Evolutionary conservation across 1,139 yeast genomes (phyloP).

Genomic region (Suhomyces taliae): DNA sequence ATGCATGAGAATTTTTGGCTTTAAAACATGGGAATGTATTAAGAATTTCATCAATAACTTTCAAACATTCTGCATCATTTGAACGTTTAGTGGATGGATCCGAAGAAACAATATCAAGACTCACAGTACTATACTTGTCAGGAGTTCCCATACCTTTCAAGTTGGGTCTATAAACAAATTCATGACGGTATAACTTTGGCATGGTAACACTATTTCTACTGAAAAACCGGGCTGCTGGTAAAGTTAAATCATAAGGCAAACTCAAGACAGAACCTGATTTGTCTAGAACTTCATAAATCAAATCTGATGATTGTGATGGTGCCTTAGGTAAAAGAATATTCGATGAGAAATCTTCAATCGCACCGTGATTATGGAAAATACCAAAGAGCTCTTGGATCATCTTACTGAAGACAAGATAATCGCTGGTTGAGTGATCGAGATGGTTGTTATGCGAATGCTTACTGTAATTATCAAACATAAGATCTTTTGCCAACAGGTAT

Average conservation of each 20-base stretch:
- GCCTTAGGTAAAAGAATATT: constrained; percentile 74
- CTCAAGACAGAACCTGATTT: constrained; percentile 84
- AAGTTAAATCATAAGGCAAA: constrained; percentile 81
- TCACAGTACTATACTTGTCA: constrained; percentile 73
- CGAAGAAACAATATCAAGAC: constrained; percentile 74
- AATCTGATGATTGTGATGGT: constrained; percentile 62
- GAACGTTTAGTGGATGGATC: constrained; percentile 44
- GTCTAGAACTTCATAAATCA: constrained; percentile 79
- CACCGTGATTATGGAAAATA: constrained; percentile 82
- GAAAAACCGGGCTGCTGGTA: constrained; percentile 83
- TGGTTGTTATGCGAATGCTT: constrained; percentile 24
- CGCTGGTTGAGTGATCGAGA: constrained; percentile 27
- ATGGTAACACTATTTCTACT: constrained; percentile 60
- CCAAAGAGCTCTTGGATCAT: constrained; percentile 56
- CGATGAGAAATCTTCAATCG: constrained; percentile 63
- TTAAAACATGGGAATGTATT: constrained; percentile 64
- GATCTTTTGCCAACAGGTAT: constrained; percentile 76
- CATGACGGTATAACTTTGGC: constrained; percentile 71
- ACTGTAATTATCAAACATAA: constrained; percentile 63
- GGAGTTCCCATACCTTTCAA: constrained; percentile 64
- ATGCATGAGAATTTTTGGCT: constrained; percentile 39
- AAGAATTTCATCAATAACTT: constrained; percentile 74
- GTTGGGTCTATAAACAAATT: constrained; percentile 75
- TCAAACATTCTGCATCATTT: constrained; percentile 85
- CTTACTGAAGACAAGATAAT: constrained; percentile 45